Base-by-base conservation (phyloP, 768 basidiomycete genomes). In the Naganishia onofrii region DNA sequence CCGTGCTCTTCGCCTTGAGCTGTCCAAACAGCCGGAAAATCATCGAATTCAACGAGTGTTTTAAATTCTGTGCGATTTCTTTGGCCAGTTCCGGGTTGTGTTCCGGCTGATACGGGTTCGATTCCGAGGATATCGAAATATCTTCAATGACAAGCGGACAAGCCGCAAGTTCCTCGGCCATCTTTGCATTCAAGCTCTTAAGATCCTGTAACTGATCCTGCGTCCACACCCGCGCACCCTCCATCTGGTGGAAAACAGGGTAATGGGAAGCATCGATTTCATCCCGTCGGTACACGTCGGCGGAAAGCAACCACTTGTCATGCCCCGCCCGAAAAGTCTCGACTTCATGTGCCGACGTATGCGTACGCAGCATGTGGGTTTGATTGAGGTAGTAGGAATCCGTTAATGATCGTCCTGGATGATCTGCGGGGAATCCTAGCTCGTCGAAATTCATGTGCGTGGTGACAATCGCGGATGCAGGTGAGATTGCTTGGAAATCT, bases 181-280 rank as follows among this genome's bases (percentile, higher is more conserved):
- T 84, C 48, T 83, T 82, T 46, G 81, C 85, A 73, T 92, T 97
- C 76, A 93, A 87, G 72, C 87, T 86, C 63, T 87, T 84, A 23
- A 94, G 84, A 0, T 68, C 54, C 67, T 88, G 85, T 67, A 89
- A 84, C 23, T 64, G 57, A 0, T 65, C 31, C 0, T 72, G 60
- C 9, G 78, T 73, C 79, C 93, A 92, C 67, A 97, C 88, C 36
- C 88, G 83, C 15, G 93, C 92, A 34, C 95, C 96, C 79, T 99
- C 96, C 82, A 96, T 92, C 82, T 99, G 96, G 82, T 99, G 96
- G 78, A 99, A 99, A 44, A 96, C 91, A 6, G 96, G 96, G 80
- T 97, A 96, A 79, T 99, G 96, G 10, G 90, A 91, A 15, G 87
- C 86, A 83, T 99, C 96, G 72, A 99, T 98, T 82, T 98, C 96